Percentiles rank a stretch among this genome's conserved stretches.
phyloP scores from a whole-genome alignment of 768 basidiomycete genomes.

The Suillus luteus region DNA sequence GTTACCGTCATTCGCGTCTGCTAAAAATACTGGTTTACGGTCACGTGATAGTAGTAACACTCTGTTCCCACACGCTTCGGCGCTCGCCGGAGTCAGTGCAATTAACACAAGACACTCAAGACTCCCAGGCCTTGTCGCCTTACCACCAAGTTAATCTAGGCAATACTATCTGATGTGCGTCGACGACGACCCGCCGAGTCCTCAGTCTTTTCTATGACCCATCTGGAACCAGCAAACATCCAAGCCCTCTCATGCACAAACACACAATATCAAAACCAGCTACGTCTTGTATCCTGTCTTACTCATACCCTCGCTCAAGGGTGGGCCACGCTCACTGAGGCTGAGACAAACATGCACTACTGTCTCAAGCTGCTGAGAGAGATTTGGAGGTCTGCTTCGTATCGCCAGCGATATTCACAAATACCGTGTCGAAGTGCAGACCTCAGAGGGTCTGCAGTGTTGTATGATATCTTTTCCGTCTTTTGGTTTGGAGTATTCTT shows the following conservation, averaged over 20 bases:
- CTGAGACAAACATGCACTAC: background rate
- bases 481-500: background rate
- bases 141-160: too few species aligned
- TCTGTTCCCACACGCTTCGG: too few species aligned
- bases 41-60: background rate
- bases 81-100: too few species aligned
- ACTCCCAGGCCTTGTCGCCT: too few species aligned
- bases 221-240: background rate
- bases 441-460: background rate
- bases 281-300: too few species aligned
- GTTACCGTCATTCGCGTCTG: background rate
- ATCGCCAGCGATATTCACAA: background rate
- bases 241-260: background rate
- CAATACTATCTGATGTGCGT: background rate
- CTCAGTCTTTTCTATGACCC: background rate
- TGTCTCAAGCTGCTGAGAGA: background rate
- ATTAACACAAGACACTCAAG: too few species aligned
- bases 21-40: too few species aligned
- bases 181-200: background rate
- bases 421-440: background rate
- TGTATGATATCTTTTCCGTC: background rate
- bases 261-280: background rate
- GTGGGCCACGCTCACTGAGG: background rate
- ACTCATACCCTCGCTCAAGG: background rate
- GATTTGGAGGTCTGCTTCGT: background rate